A percentile compares a stretch with the other conserved stretches of the same genome.
Conservation (phyloP, 2,329 filamentous ascomycete genomes). For the Colletotrichum kahawae region DNA sequence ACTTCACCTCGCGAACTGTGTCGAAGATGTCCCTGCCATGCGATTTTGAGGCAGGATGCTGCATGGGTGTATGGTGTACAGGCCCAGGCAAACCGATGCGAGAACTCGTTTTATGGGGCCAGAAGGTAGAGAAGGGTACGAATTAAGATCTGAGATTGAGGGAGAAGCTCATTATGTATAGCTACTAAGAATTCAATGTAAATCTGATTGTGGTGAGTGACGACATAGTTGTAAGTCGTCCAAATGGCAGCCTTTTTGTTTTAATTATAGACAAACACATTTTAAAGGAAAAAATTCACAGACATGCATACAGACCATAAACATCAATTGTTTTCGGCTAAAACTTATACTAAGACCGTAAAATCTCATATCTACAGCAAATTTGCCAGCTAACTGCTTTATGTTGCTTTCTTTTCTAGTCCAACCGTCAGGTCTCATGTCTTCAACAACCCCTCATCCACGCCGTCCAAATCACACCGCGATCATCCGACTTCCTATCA, state of each 20-base stretch:
- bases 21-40: accelerated
- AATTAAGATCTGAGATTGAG: not conserved
- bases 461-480: not conserved
- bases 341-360: accelerated
- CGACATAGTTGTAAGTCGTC: too few relatives aligned
- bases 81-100: not conserved
- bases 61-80: not conserved
- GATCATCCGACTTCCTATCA: not conserved
- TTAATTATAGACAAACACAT: not conserved
- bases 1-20: not conserved
- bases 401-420: not conserved
- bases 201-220: accelerated
- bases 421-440: not conserved
- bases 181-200: accelerated
- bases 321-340: accelerated
- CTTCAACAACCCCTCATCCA: not conserved
- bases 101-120: not conserved
- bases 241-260: too few relatives aligned
- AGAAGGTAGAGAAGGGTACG: not conserved
- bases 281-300: too few relatives aligned
- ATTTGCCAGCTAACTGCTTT: not conserved
- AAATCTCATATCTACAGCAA: not conserved
- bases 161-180: not conserved
- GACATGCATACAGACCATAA: not conserved
- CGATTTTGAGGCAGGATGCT: not conserved